Percentiles rank a stretch among this genome's conserved stretches.
These are phyloP conservation scores for Vararia minispora DNA, from an alignment of 768 basidiomycete genomes.

Conservation along the genomic window DNA sequence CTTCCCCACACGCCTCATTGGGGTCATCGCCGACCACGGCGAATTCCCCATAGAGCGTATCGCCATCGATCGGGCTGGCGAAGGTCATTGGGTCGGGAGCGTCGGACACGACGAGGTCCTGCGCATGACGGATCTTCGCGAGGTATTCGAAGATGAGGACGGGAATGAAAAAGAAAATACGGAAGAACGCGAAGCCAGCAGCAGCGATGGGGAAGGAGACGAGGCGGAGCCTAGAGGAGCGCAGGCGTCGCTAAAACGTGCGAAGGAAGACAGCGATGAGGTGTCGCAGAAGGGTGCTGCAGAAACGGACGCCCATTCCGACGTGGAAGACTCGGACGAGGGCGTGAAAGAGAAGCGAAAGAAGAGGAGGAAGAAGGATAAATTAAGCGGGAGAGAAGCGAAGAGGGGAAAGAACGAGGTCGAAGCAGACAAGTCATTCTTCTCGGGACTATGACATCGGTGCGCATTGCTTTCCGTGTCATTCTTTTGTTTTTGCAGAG, in stretches of 20 bases:
- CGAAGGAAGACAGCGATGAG: conserved; percentile 16
- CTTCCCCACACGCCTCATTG: conserved; percentile 81
- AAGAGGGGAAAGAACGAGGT: conserved; percentile 52
- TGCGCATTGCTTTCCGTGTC: not conserved
- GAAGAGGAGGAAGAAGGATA: conserved; percentile 41
- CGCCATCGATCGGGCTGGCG: conserved; percentile 43
- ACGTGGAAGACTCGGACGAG: conserved; percentile 18
- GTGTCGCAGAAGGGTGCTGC: conserved; percentile 14
- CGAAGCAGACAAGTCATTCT: conserved; percentile 51
- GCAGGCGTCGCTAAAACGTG: no score
- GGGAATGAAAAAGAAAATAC: conserved; percentile 23
- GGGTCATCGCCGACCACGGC: conserved; percentile 85
- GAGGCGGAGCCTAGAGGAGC: conserved; percentile 13
- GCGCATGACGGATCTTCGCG: conserved; percentile 75
- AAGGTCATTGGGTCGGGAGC: conserved; percentile 83
- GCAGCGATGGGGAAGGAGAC: conserved; percentile 19
- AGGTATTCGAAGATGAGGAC: conserved; percentile 54
- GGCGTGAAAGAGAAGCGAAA: conserved; percentile 39
- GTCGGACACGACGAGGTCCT: conserved; percentile 83
- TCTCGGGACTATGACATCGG: conserved; percentile 41
- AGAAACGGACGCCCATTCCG: conserved; percentile 14
- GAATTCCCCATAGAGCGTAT: conserved; percentile 89
- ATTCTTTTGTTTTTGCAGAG: not conserved
- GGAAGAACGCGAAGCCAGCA: conserved; percentile 27
- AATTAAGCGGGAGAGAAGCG: conserved; percentile 31